Base-by-base conservation (phyloP, 2,329 filamentous ascomycete species). In the Decorospora gaudefroyi region DNA sequence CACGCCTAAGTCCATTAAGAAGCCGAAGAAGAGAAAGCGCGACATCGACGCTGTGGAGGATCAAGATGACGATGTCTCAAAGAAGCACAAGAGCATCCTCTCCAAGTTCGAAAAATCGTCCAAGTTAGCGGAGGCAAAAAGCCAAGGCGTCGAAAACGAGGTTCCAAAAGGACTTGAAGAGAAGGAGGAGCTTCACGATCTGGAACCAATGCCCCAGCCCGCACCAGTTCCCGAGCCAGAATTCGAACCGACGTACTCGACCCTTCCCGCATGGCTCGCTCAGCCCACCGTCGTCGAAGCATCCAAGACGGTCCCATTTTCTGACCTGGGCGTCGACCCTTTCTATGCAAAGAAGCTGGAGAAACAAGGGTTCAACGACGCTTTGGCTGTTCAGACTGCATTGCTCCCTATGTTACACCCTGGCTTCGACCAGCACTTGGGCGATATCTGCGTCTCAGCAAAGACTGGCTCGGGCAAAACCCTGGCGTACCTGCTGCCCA, bases 381-480 rank as follows among this genome's bases (percentile, higher is more conserved):
- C 90, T 0, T 85, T 93, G 63, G 87, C 89, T 0, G 83, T 95
- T 1, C 90, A 95, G 69, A 83, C 88, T 4, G 84, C 85, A 1
- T 79, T 93, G 0, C 78, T 99, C 17, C 91, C 92, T 1, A 76
- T 95, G 27, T 78, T 99, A 4, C 76, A 95, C 3, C 84, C 82
- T 15, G 81, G 79, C 0, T 78, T 80, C 28, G 76, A 79, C 42
- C 74, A 80, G 23, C 78, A 83, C 23, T 73, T 80, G 1, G 87
- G 89, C 4, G 93, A 99, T 67, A 72, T 99, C 4, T 86, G 95
- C 30, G 85, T 99, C 2, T 93, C 90, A 6, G 93, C 95, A 0
- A 88, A 92, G 1, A 99, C 93, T 0, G 93, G 93, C 6, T 97
- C 93, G 0, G 93, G 93, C 43, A 99, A 99, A 68, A 99, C 93